Percentiles rank a stretch among this genome's conserved stretches.
Evolutionary conservation across 2,329 filamentous ascomycete species (phyloP).

Genomic region (Trichophyton equinum): DNA sequence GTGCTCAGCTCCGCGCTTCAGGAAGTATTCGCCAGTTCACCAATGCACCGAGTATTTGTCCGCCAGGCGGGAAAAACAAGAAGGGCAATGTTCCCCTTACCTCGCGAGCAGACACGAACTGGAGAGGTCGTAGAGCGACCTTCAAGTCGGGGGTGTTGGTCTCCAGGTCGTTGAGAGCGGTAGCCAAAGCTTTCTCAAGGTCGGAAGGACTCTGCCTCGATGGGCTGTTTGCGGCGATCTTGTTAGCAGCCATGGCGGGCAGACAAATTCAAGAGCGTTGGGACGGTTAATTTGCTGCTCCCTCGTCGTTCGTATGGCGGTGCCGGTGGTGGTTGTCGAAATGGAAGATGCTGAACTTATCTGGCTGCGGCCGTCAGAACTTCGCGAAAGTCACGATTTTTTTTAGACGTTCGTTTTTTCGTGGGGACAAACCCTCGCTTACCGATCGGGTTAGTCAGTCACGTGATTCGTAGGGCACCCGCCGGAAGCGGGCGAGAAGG

Average conservation of each 20-base stretch:
- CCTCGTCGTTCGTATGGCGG: slow-evolving; percentile 7
- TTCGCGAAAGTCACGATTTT: slow-evolving; percentile 7
- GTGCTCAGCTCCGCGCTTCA: background rate
- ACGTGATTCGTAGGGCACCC: background rate
- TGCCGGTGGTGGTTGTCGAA: background rate
- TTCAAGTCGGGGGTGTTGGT: slow-evolving; percentile 98
- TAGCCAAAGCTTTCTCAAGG: slow-evolving; percentile 93
- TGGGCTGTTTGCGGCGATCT: slow-evolving; percentile 95
- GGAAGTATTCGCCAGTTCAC: background rate
- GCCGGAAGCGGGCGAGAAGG: background rate
- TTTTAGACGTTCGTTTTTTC: slow-evolving; percentile 5
- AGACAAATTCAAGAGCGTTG: slow-evolving; percentile 8
- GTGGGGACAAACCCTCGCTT: slow-evolving; percentile 13
- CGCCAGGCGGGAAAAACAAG: background rate
- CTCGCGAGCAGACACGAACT: slow-evolving; percentile 98
- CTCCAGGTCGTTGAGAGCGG: slow-evolving; percentile 97
- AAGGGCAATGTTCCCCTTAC: slow-evolving; percentile 47
- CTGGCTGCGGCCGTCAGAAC: slow-evolving; percentile 3
- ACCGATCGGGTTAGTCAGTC: slow-evolving; percentile 5
- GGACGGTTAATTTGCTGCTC: slow-evolving; percentile 11
- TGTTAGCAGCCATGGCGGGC: slow-evolving; percentile 62
- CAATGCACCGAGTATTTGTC: slow-evolving; percentile 1
- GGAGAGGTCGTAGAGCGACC: slow-evolving; percentile 87
- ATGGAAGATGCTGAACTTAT: background rate
- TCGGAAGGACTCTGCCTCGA: slow-evolving; percentile 93